These are phyloP conservation scores for Daedalea quercina DNA, from an alignment of 768 basidiomycete genomes.

Conservation along the genomic window DNA sequence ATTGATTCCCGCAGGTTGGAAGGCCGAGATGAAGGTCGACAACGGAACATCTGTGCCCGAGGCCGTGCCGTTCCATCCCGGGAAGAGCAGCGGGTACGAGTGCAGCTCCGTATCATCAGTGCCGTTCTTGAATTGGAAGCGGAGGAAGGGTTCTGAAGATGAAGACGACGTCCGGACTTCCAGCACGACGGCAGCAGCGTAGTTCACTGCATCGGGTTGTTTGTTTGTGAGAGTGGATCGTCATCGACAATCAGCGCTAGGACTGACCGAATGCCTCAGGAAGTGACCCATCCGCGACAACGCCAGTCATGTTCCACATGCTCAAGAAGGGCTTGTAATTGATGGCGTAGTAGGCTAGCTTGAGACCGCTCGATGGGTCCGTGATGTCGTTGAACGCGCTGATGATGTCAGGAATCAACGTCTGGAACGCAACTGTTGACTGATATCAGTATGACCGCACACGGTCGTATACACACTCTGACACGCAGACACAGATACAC, in stretches of 20 bases:
- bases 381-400: slow-evolving; percentile 45
- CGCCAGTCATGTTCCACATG: slow-evolving; percentile 71
- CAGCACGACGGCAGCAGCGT: slow-evolving; percentile 49
- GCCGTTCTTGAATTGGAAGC: slow-evolving; percentile 69
- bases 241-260: too few relatives aligned
- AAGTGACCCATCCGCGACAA: slow-evolving; percentile 40
- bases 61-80: slow-evolving; percentile 29
- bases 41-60: slow-evolving; percentile 42
- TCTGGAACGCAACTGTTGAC: slow-evolving; percentile 55
- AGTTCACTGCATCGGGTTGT: slow-evolving; percentile 39
- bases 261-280: slow-evolving; percentile 52
- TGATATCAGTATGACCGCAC: too few relatives aligned
- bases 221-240: neutral
- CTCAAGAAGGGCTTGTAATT: slow-evolving; percentile 77
- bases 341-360: slow-evolving; percentile 51
- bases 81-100: slow-evolving; percentile 36
- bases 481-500: neutral
- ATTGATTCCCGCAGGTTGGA: slow-evolving; percentile 43
- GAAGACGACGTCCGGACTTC: slow-evolving; percentile 48
- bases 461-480: too few relatives aligned
- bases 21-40: slow-evolving; percentile 38
- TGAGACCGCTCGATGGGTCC: slow-evolving; percentile 43
- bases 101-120: slow-evolving; percentile 40
- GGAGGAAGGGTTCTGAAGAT: slow-evolving; percentile 43
- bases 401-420: slow-evolving; percentile 57